Base-by-base conservation (phyloP, 805 yeast species). In the Metschnikowia borealis region DNA sequence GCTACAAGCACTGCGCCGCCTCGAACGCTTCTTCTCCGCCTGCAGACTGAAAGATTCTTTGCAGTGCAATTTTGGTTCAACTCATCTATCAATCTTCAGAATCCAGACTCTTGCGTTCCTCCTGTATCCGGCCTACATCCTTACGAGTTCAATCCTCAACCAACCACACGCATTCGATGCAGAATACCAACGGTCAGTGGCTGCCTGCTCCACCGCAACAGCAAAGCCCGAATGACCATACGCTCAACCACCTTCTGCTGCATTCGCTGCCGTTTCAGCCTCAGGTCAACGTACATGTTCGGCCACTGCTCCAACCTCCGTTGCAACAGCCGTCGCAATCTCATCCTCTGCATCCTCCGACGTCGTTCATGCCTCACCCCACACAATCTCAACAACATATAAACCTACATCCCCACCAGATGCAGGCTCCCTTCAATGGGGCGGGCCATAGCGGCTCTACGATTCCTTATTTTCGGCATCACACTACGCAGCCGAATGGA, bases 301-400 rank as follows among this genome's bases (percentile, higher is more conserved):
- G 45, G 32, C 45, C 45, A 8, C 45, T 20, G 45, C 45, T 42
- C 32, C 45, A 42, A 13, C 45, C 45, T 5, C 45, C 45, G 4
- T 20, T 42, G 15, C 45, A 32, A 7, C 45, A 32, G 37, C 45
- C 36, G 6, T 20, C 26, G 11, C 39, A 37, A 13, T 13, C 45
- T 1, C 31, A n/a, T 10, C 1, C 21, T 20, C 45, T 32, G 38
- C 37, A 32, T 32, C 45, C n/a, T n/a, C 45, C 32, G 6, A 38
- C 21, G 37, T 18, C 31, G 3, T 33, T 33, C 18, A 34, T 34
- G 10, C 38, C 33, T 8, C 45, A 14, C 34, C 35, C n/a, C 23
- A n/a, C 36, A 2, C 45, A 14, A 31, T 20, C 38, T 5, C 45
- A 33, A n/a, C 44, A 41, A 31, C 29, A 35, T 6, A n/a, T 33